Conservation (phyloP, 208 protist species). For the Trypanosoma avium region DNA sequence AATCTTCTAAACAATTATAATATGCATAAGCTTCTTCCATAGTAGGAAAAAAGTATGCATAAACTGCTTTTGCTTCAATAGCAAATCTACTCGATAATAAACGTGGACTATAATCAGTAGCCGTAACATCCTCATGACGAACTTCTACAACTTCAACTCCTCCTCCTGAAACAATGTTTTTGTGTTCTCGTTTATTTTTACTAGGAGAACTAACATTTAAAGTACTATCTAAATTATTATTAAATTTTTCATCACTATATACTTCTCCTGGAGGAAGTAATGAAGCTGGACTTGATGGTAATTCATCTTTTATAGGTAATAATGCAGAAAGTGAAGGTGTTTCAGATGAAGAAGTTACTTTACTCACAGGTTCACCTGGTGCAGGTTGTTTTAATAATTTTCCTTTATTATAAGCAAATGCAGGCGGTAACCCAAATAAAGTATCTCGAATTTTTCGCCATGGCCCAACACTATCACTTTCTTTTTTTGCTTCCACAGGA, state of each 20-base stretch:
- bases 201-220: too few relatives aligned
- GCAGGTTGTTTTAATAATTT: constrained; percentile 21
- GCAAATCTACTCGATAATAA: constrained; percentile 64
- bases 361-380: neutral
- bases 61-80: constrained; percentile 54
- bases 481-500: constrained; percentile 38
- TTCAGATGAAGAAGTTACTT: too few relatives aligned
- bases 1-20: constrained; percentile 53
- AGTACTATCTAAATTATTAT: too few relatives aligned
- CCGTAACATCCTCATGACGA: constrained; percentile 58
- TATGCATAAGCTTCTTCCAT: constrained; percentile 41
- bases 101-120: constrained; percentile 63
- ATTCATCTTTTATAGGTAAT: too few relatives aligned
- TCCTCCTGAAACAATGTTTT: too few relatives aligned
- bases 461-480: neutral
- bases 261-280: too few relatives aligned
- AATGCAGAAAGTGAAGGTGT: too few relatives aligned
- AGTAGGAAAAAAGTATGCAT: constrained; percentile 60
- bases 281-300: too few relatives aligned
- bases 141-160: constrained; percentile 76
- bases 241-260: too few relatives aligned
- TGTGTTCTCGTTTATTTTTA: too few relatives aligned
- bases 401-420: constrained; percentile 40
- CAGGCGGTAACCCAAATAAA: constrained; percentile 32
- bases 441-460: constrained; percentile 16